A percentile compares a stretch with the other conserved stretches of the same genome.
Conservation (phyloP, 1,284 basidiomycete species). For the Meira nashicola region DNA sequence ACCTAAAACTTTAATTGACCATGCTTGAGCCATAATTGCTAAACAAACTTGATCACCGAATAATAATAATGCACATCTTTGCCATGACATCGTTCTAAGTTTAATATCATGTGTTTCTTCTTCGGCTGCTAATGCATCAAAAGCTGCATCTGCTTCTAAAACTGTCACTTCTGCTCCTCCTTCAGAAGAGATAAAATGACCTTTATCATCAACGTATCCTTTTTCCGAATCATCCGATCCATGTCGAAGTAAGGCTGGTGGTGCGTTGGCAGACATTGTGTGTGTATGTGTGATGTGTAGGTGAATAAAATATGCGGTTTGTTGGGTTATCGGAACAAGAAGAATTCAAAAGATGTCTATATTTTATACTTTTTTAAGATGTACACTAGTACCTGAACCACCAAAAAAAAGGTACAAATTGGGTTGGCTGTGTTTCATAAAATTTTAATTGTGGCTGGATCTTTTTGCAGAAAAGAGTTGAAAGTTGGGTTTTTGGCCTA, state of each 20-base stretch:
- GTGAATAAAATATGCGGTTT: no score
- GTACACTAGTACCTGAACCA: no score
- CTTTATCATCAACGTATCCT: neutral
- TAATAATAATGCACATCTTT: slow-evolving; percentile 33
- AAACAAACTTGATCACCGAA: slow-evolving; percentile 47
- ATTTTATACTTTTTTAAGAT: no score
- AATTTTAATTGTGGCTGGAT: no score
- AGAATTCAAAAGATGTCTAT: no score
- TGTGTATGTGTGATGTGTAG: neutral
- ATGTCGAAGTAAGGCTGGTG: neutral
- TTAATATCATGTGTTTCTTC: slow-evolving; percentile 19
- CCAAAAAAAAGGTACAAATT: no score
- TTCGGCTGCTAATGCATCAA: slow-evolving; percentile 12
- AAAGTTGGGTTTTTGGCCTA: no score
- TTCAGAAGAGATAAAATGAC: neutral
- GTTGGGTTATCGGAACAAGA: no score
- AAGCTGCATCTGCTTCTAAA: slow-evolving; percentile 9
- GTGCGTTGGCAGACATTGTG: neutral
- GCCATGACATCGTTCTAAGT: slow-evolving; percentile 27
- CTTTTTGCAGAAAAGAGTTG: no score
- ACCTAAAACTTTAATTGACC: slow-evolving; percentile 37
- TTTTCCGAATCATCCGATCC: neutral
- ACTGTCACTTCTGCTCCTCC: slow-evolving; percentile 11
- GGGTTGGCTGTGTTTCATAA: no score
- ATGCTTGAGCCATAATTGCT: slow-evolving; percentile 43